Evolutionary conservation across 352 stramenopile species (phyloP).

Genomic region (Pythium utonaiense): DNA sequence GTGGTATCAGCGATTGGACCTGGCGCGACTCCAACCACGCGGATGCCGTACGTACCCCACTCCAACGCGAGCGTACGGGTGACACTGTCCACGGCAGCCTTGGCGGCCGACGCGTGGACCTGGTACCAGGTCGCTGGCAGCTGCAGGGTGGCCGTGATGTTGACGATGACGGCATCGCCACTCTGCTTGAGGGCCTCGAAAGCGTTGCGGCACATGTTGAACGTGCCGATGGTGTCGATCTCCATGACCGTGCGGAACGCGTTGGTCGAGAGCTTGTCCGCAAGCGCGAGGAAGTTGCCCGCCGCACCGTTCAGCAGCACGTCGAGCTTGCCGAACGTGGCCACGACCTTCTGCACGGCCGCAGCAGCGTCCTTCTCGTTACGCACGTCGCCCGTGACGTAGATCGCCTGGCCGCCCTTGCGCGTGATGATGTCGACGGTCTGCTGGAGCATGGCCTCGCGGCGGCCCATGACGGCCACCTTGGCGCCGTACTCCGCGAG

Average conservation of each 20-base stretch:
- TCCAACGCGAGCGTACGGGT: slow-evolving; percentile 94
- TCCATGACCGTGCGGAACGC: slow-evolving; percentile 96
- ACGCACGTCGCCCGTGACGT: slow-evolving; percentile 83
- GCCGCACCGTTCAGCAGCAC: slow-evolving; percentile 93
- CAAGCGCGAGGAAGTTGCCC: slow-evolving; percentile 91
- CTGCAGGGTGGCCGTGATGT: slow-evolving; percentile 95
- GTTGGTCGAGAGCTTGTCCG: slow-evolving; percentile 88
- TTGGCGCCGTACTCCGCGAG: slow-evolving; percentile 90
- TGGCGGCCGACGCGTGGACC: slow-evolving; percentile 93
- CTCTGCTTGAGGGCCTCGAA: slow-evolving; percentile 79
- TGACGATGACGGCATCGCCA: slow-evolving; percentile 88
- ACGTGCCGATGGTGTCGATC: slow-evolving; percentile 95
- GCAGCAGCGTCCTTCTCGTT: slow-evolving; percentile 69
- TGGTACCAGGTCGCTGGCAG: slow-evolving; percentile 92
- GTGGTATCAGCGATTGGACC: slow-evolving; percentile 94
- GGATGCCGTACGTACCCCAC: slow-evolving; percentile 93
- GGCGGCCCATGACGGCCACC: slow-evolving; percentile 92
- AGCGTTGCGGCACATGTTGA: slow-evolving; percentile 93
- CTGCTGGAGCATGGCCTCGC: slow-evolving; percentile 85
- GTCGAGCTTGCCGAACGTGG: slow-evolving; percentile 85
- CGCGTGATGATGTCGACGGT: slow-evolving; percentile 55
- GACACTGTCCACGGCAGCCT: slow-evolving; percentile 93
- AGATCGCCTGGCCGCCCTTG: slow-evolving; percentile 50
- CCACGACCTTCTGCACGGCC: slow-evolving; percentile 73
- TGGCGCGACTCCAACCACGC: slow-evolving; percentile 93